A percentile compares a stretch with the other conserved stretches of the same genome.
These are phyloP conservation scores for Dittrichia graveolens DNA, from an alignment of 129 eudicot species.

Conservation along the genomic window DNA sequence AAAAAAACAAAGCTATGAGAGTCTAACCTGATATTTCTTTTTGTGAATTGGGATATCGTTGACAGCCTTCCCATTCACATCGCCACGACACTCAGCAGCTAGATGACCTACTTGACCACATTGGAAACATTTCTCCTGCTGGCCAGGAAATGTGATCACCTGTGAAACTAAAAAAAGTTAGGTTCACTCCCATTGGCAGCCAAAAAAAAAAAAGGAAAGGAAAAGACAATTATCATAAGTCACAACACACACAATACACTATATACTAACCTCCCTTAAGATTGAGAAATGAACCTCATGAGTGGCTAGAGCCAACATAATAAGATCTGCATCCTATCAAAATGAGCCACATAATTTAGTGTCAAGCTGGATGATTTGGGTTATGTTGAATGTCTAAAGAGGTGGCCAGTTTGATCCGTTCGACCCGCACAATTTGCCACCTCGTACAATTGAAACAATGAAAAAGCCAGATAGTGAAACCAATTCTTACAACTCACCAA, in stretches of 20 bases:
- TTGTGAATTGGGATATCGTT: conserved; percentile 68
- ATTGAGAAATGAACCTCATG: conserved; percentile 98
- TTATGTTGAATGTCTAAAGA: not conserved
- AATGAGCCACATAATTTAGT: conserved; percentile 21
- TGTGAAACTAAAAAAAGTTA: conserved; percentile 28
- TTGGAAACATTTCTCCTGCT: conserved; percentile 88
- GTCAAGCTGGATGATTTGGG: not conserved
- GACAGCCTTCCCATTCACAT: conserved; percentile 46
- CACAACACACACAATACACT: conserved; percentile 2
- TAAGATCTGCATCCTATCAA: conserved; percentile 89
- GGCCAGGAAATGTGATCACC: conserved; percentile 87
- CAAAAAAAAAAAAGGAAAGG: not conserved
- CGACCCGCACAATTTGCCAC: not conserved
- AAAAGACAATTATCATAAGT: conserved; percentile 8
- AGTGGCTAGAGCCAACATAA: conserved; percentile 94
- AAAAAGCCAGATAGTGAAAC: not conserved
- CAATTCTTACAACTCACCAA: conserved; percentile 49
- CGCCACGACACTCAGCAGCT: conserved; percentile 88
- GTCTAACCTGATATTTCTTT: conserved; percentile 89
- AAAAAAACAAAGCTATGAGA: conserved; percentile 15
- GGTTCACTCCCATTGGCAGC: not conserved
- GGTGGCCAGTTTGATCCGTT: conserved; percentile 1
- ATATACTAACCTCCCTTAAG: conserved; percentile 83
- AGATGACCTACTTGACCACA: conserved; percentile 95
- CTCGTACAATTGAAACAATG: not conserved